Evolutionary conservation across 495 filamentous ascomycete genomes (phyloP).

Genomic region (Penicillium odoratum): DNA sequence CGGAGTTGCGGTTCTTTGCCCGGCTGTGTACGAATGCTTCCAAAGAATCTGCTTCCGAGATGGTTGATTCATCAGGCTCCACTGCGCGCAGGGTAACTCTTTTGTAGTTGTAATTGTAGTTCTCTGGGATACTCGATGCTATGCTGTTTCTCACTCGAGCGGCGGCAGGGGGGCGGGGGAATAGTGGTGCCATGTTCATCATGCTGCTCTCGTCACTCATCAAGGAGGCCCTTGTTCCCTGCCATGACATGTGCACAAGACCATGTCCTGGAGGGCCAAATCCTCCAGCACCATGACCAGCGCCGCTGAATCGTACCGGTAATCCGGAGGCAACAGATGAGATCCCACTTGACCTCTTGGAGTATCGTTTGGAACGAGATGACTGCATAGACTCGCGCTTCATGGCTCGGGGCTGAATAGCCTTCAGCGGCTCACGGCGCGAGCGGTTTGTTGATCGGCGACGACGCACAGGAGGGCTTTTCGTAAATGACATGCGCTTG

Average conservation of each 20-base stretch:
- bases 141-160: slow-evolving; percentile 31
- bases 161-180: slow-evolving; percentile 39
- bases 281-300: slow-evolving; percentile 51
- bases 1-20: slow-evolving; percentile 44
- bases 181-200: slow-evolving; percentile 38
- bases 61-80: slow-evolving; percentile 35
- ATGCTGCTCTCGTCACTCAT: slow-evolving; percentile 42
- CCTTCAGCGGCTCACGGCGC: slow-evolving; percentile 39
- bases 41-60: slow-evolving; percentile 45
- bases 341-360: slow-evolving; percentile 48
- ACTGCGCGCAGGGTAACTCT: slow-evolving; percentile 38
- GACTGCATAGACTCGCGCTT: slow-evolving; percentile 46
- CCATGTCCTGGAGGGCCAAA: slow-evolving; percentile 48
- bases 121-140: slow-evolving; percentile 32
- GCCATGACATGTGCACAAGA: slow-evolving; percentile 49
- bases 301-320: slow-evolving; percentile 44
- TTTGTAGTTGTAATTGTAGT: slow-evolving; percentile 34
- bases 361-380: slow-evolving; percentile 41
- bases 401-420: slow-evolving; percentile 42
- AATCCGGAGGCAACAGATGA: slow-evolving; percentile 39
- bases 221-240: slow-evolving; percentile 40
- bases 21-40: slow-evolving; percentile 49
- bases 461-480: slow-evolving; percentile 36
- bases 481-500: slow-evolving; percentile 34
- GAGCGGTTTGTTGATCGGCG: slow-evolving; percentile 34